These are phyloP conservation scores for Populus pruinosa DNA, from an alignment of 345 rosid genomes.

Conservation along the genomic window DNA sequence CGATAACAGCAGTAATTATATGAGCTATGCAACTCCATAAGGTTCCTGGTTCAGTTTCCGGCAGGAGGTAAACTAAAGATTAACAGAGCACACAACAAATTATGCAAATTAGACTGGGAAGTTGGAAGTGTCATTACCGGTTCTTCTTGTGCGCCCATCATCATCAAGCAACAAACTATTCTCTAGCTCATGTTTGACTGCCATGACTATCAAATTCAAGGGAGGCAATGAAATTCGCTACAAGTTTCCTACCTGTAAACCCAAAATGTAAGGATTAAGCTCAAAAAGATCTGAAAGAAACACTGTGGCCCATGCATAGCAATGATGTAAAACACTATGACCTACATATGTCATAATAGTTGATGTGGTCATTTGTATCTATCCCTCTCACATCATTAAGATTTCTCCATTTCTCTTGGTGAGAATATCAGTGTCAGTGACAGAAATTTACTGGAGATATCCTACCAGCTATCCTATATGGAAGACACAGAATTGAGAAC, in stretches of 20 bases:
- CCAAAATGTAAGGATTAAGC: neutral
- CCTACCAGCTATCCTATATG: no score
- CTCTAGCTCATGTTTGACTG: neutral
- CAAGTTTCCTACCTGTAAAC: neutral
- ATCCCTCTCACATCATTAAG: no score
- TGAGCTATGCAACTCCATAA: slow-evolving; percentile 2
- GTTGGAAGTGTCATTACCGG: neutral
- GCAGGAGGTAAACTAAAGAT: neutral
- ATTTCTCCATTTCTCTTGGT: no score
- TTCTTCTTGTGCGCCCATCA: neutral
- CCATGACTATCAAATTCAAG: neutral
- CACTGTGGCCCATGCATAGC: neutral
- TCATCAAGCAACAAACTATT: neutral
- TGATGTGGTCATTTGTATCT: neutral
- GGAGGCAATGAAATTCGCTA: neutral
- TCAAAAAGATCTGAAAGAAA: no score
- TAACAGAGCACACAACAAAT: neutral
- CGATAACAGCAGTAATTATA: neutral
- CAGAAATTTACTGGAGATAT: no score
- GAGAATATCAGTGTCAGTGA: no score
- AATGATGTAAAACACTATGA: neutral
- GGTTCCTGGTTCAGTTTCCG: slow-evolving; percentile 2
- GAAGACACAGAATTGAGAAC: no score
- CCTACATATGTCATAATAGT: neutral
- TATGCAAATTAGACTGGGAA: neutral